phyloP scores from a whole-genome alignment of 805 yeast species.

The Pichia ethanolica region DNA sequence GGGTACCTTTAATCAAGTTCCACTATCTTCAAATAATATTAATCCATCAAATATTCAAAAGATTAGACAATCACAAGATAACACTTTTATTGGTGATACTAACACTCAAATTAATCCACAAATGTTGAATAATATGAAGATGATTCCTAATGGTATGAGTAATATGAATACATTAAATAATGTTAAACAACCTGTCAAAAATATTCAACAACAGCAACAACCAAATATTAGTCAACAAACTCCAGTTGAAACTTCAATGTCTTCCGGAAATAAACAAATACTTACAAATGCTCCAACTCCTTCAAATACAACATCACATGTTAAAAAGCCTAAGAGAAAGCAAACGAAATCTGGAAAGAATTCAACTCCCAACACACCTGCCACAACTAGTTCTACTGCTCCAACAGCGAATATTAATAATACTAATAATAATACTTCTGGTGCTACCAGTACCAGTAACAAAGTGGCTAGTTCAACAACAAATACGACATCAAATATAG shows the following conservation, averaged over 20 bases:
- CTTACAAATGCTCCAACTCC: background rate
- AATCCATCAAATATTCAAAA: constrained; percentile 10
- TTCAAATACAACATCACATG: background rate
- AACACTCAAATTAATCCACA: background rate
- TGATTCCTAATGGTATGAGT: background rate
- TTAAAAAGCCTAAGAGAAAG: constrained; percentile 2
- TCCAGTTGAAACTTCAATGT: background rate
- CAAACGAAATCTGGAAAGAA: background rate
- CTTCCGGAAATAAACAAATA: background rate
- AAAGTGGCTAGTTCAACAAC: background rate
- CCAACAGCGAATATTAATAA: constrained; percentile 2
- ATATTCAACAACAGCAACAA: background rate
- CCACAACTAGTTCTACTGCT: constrained; percentile 5
- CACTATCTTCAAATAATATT: constrained; percentile 7
- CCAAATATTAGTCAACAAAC: background rate
- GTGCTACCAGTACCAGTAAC: background rate
- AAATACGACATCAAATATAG: background rate
- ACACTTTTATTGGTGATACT: background rate
- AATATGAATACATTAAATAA: background rate
- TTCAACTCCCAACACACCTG: constrained; percentile 6
- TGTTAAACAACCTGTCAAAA: background rate
- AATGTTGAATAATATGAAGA: background rate
- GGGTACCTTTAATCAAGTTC: constrained; percentile 11
- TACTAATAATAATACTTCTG: no score
- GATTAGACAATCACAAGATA: background rate